Evolutionary conservation across 257 asterid species (phyloP).

Genomic region (Petrea volubilis): DNA sequence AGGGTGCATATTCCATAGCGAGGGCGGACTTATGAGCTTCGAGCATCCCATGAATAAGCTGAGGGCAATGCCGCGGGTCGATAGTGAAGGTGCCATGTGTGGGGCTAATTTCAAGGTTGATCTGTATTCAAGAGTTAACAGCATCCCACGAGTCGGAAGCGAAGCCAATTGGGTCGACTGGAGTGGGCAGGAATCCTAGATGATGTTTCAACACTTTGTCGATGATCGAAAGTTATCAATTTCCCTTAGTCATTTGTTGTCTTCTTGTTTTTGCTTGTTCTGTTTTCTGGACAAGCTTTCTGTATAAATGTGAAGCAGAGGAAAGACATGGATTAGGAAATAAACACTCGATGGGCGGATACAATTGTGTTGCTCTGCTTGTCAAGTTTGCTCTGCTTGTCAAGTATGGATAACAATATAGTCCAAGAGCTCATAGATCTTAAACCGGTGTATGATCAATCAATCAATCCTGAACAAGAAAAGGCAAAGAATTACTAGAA

Average conservation of each 20-base stretch:
- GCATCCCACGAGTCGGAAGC: conserved; percentile 89
- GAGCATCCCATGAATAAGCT: conserved; percentile 86
- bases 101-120: conserved; percentile 88
- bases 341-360: not conserved
- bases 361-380: no score
- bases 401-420: no score
- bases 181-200: conserved; percentile 20
- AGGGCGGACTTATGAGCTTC: conserved; percentile 79
- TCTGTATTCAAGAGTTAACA: conserved; percentile 62
- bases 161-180: conserved; percentile 73
- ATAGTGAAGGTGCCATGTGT: conserved; percentile 80
- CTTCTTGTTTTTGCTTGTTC: not conserved
- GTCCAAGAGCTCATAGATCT: no score
- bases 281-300: not conserved
- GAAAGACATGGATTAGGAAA: not conserved
- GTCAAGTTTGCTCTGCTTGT: no score
- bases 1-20: conserved; percentile 87
- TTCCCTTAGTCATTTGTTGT: not conserved
- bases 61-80: conserved; percentile 80
- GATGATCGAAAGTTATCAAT: no score
- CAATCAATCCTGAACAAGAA: no score
- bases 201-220: not conserved
- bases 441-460: no score
- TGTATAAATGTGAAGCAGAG: not conserved
- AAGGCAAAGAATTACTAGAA: no score